These are phyloP conservation scores for Boeremia exigua DNA, from an alignment of 2,329 filamentous ascomycete genomes.

Conservation along the genomic window DNA sequence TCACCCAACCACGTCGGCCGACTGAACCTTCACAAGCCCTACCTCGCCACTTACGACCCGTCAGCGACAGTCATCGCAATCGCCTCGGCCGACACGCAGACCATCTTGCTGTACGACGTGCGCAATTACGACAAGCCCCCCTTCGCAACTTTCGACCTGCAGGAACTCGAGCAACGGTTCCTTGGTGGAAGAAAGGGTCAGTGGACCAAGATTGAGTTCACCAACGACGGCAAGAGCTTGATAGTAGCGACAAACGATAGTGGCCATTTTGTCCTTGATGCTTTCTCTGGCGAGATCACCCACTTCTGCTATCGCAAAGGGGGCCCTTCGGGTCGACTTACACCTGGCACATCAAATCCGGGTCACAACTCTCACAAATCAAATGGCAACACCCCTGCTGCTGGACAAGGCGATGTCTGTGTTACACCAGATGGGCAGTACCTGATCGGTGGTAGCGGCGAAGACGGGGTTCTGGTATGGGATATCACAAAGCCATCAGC, in stretches of 20 bases:
- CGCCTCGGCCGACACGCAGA: constrained; percentile 78
- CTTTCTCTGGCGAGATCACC: constrained; percentile 81
- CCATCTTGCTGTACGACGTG: constrained; percentile 87
- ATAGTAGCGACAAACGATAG: constrained; percentile 82
- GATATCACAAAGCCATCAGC: constrained; percentile 66
- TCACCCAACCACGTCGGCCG: constrained; percentile 81
- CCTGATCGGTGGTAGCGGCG: constrained; percentile 77
- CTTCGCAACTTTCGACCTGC: constrained; percentile 83
- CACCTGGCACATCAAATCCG: constrained; percentile 52
- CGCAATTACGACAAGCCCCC: constrained; percentile 93
- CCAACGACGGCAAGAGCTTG: constrained; percentile 90
- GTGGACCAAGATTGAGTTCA: constrained; percentile 94
- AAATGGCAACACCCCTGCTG: constrained; percentile 37
- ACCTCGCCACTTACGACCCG: constrained; percentile 88
- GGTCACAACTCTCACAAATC: constrained; percentile 59
- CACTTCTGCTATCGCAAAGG: constrained; percentile 67
- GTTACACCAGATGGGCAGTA: constrained; percentile 90
- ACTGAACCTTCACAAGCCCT: constrained; percentile 79
- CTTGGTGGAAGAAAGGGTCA: constrained; percentile 59
- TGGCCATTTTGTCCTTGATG: constrained; percentile 92
- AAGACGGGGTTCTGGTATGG: constrained; percentile 82
- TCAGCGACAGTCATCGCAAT: constrained; percentile 91
- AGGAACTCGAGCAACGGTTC: constrained; percentile 63
- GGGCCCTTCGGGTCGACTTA: constrained; percentile 53
- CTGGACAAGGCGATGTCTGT: constrained; percentile 76